These are phyloP conservation scores for Phallus indusiatus DNA, from an alignment of 768 basidiomycete species.

Conservation along the genomic window DNA sequence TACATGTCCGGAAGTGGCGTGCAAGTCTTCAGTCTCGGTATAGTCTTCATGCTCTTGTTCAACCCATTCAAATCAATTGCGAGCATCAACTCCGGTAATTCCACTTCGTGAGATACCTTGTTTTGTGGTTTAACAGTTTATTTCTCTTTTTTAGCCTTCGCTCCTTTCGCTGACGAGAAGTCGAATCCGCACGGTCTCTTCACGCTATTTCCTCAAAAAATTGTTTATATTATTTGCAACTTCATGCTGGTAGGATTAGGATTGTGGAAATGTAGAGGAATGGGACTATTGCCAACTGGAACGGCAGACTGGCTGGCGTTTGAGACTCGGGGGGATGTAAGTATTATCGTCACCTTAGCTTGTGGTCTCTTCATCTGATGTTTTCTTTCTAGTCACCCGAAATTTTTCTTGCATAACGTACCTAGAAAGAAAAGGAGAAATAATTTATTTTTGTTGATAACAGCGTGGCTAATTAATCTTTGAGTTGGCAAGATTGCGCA, in stretches of 20 bases:
- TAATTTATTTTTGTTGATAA: too few species aligned
- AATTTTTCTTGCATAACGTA: conserved; percentile 7
- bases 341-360: conserved; percentile 20
- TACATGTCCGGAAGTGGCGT: conserved; percentile 97
- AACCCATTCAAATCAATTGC: conserved; percentile 78
- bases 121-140: neutral
- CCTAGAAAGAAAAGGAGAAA: too few species aligned
- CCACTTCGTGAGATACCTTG: neutral
- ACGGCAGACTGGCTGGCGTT: conserved; percentile 95
- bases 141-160: conserved; percentile 58
- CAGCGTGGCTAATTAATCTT: too few species aligned
- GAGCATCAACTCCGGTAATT: conserved; percentile 68
- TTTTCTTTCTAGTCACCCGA: conserved; percentile 4
- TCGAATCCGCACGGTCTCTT: conserved; percentile 35
- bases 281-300: conserved; percentile 86
- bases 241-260: conserved; percentile 73
- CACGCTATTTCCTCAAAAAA: conserved; percentile 60
- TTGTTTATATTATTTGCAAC: conserved; percentile 65
- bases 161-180: conserved; percentile 48
- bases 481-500: too few species aligned
- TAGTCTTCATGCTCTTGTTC: conserved; percentile 86
- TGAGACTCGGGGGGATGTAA: conserved; percentile 65
- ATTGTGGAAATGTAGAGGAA: conserved; percentile 85
- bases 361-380: too few species aligned
- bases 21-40: conserved; percentile 95